phyloP scores from a whole-genome alignment of 2,329 filamentous ascomycete species.

The Diaporthe capsici region DNA sequence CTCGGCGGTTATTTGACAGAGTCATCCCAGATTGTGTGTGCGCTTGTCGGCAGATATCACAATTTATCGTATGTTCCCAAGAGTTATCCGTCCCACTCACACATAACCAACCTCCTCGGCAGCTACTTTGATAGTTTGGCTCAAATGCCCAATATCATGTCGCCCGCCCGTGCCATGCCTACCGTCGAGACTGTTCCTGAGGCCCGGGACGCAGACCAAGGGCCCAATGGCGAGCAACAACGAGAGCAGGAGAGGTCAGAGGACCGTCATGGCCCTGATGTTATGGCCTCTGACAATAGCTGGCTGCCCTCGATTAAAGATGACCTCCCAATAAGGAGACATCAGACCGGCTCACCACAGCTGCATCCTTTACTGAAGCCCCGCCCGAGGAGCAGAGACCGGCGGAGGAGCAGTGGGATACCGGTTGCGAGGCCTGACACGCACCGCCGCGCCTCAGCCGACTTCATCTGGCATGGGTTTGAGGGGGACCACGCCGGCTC shows the following conservation, averaged over 20 bases:
- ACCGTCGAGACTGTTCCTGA: slow-evolving; percentile 39
- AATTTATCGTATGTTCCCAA: slow-evolving; percentile 32
- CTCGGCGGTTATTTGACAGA: slow-evolving; percentile 21
- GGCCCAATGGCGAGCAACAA: slow-evolving; percentile 18
- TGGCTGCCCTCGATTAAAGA: slow-evolving; percentile 10
- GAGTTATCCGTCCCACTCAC: slow-evolving; percentile 11
- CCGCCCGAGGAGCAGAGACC: slow-evolving; percentile 39
- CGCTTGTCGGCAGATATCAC: slow-evolving; percentile 9
- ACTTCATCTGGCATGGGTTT: slow-evolving; percentile 18
- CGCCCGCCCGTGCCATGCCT: slow-evolving; percentile 31
- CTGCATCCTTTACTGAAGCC: slow-evolving; percentile 33
- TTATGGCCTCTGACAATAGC: neutral
- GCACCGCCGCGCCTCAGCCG: slow-evolving; percentile 25
- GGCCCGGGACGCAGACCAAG: slow-evolving; percentile 24
- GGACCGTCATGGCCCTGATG: neutral
- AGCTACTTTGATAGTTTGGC: slow-evolving; percentile 23
- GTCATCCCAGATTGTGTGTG: slow-evolving; percentile 18
- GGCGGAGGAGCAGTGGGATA: slow-evolving; percentile 38
- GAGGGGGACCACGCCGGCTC: neutral
- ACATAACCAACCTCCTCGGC: slow-evolving; percentile 10
- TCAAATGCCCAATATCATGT: slow-evolving; percentile 28
- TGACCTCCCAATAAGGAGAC: neutral
- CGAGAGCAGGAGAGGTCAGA: neutral
- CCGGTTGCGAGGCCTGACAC: slow-evolving; percentile 1
- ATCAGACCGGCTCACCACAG: slow-evolving; percentile 32